These are phyloP conservation scores for Diaporthe citriasiana DNA, from an alignment of 2,329 filamentous ascomycete genomes.

Conservation along the genomic window DNA sequence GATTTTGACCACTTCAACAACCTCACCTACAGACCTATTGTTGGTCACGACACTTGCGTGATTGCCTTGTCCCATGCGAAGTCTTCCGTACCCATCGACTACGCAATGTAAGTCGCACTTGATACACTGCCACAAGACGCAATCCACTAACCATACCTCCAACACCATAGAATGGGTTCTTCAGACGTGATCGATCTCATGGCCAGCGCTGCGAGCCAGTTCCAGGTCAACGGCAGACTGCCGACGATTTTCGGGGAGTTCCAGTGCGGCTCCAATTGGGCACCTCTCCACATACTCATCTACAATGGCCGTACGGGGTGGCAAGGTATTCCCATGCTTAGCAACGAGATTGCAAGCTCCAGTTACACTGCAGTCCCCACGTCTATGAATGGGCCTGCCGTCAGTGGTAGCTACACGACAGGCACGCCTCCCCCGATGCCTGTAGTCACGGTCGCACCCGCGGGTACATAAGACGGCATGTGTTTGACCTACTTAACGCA, in stretches of 20 bases:
- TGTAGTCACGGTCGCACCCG: background rate
- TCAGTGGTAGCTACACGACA: background rate
- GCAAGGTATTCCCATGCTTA: background rate
- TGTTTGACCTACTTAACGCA: background rate
- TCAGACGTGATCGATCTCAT: slow-evolving; percentile 33
- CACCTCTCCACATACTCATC: slow-evolving; percentile 15
- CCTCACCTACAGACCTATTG: slow-evolving; percentile 26
- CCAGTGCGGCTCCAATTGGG: slow-evolving; percentile 19
- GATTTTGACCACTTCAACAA: slow-evolving; percentile 21
- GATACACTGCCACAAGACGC: background rate
- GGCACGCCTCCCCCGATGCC: background rate
- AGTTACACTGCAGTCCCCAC: background rate
- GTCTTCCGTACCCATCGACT: background rate
- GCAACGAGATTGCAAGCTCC: background rate
- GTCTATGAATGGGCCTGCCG: background rate
- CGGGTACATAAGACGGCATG: background rate
- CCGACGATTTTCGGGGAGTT: slow-evolving; percentile 4
- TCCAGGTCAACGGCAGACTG: background rate
- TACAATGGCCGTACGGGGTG: slow-evolving; percentile 37
- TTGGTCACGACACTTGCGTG: slow-evolving; percentile 36
- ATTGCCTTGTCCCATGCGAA: slow-evolving; percentile 7
- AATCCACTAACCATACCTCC: background rate
- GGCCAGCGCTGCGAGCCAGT: background rate
- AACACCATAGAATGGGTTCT: slow-evolving; percentile 21
- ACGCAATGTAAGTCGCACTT: slow-evolving; percentile 32